Evolutionary conservation across 2,329 filamentous ascomycete genomes (phyloP).

Genomic region (Penicillium sclerotigenum): DNA sequence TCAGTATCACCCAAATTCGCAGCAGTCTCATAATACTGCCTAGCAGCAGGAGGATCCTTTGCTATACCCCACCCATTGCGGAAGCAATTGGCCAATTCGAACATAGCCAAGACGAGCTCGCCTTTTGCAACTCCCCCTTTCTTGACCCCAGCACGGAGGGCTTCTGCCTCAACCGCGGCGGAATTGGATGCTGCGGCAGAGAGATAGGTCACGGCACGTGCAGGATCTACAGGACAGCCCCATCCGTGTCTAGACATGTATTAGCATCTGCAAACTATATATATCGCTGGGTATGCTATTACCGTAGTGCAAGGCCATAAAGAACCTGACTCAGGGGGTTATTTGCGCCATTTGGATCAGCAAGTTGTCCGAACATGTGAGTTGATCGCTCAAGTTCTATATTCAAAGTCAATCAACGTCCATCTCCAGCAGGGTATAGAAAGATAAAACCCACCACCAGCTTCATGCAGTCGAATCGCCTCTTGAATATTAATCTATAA

Average conservation of each 20-base stretch:
- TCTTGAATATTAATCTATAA: slow-evolving; percentile 72
- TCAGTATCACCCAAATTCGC: slow-evolving; percentile 95
- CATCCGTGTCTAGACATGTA: slow-evolving; percentile 71
- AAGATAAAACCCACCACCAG: slow-evolving; percentile 52
- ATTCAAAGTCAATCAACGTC: not conserved
- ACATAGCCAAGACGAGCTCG: slow-evolving; percentile 93
- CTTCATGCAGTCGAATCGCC: slow-evolving; percentile 91
- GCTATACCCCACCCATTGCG: slow-evolving; percentile 90
- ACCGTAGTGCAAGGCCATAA: slow-evolving; percentile 87
- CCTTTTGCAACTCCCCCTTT: slow-evolving; percentile 94
- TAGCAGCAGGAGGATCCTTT: slow-evolving; percentile 79
- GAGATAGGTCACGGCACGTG: slow-evolving; percentile 76
- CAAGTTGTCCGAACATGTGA: slow-evolving; percentile 77
- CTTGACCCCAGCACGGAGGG: slow-evolving; percentile 80
- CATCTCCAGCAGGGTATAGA: not conserved
- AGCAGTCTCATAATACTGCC: slow-evolving; percentile 93
- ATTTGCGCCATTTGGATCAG: slow-evolving; percentile 78
- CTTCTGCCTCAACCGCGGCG: slow-evolving; percentile 78
- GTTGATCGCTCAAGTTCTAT: slow-evolving; percentile 72
- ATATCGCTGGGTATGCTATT: not conserved
- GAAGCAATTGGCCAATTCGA: slow-evolving; percentile 75
- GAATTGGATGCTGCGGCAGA: slow-evolving; percentile 87
- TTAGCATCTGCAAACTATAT: slow-evolving; percentile 13
- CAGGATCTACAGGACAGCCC: slow-evolving; percentile 73
- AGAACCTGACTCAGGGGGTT: slow-evolving; percentile 94